phyloP scores from a whole-genome alignment of 1,284 basidiomycete genomes.

The Pseudomicrostroma phylloplanum region DNA sequence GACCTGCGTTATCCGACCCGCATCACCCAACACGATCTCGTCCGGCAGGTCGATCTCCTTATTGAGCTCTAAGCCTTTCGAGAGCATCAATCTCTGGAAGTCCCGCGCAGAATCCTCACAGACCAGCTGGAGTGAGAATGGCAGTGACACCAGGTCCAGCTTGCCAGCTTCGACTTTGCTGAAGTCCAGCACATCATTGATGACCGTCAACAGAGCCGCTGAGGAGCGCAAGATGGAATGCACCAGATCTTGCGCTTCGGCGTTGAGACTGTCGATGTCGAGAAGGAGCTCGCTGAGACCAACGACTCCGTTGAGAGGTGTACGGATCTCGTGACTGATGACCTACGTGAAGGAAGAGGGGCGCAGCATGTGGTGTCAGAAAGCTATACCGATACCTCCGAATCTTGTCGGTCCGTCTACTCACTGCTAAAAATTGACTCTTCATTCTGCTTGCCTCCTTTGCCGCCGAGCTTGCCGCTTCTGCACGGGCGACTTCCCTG shows the following conservation, averaged over 20 bases:
- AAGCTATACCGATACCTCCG: background rate
- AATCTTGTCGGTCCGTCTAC: background rate
- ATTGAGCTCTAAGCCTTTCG: slow-evolving; percentile 45
- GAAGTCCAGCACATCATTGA: slow-evolving; percentile 54
- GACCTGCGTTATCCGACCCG: slow-evolving; percentile 44
- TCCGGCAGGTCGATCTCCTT: slow-evolving; percentile 35
- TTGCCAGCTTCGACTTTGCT: slow-evolving; percentile 52
- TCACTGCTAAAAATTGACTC: slow-evolving; percentile 12
- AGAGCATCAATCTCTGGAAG: slow-evolving; percentile 40
- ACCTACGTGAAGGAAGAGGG: slow-evolving; percentile 39
- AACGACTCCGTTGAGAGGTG: slow-evolving; percentile 44
- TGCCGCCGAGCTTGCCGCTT: slow-evolving; percentile 30
- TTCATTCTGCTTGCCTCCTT: slow-evolving; percentile 55
- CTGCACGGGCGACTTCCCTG: slow-evolving; percentile 6
- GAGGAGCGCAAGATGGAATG: slow-evolving; percentile 52
- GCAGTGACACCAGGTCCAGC: slow-evolving; percentile 51
- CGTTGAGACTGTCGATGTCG: slow-evolving; percentile 19
- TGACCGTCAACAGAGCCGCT: slow-evolving; percentile 53
- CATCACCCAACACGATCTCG: slow-evolving; percentile 39
- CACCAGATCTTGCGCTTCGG: slow-evolving; percentile 52
- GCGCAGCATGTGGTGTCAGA: background rate
- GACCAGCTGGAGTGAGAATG: slow-evolving; percentile 51
- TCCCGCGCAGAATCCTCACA: slow-evolving; percentile 45
- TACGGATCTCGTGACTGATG: slow-evolving; percentile 52
- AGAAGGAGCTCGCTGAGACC: slow-evolving; percentile 9